Evolutionary conservation across 2,329 filamentous ascomycete genomes (phyloP).

Genomic region (Fusarium udum): DNA sequence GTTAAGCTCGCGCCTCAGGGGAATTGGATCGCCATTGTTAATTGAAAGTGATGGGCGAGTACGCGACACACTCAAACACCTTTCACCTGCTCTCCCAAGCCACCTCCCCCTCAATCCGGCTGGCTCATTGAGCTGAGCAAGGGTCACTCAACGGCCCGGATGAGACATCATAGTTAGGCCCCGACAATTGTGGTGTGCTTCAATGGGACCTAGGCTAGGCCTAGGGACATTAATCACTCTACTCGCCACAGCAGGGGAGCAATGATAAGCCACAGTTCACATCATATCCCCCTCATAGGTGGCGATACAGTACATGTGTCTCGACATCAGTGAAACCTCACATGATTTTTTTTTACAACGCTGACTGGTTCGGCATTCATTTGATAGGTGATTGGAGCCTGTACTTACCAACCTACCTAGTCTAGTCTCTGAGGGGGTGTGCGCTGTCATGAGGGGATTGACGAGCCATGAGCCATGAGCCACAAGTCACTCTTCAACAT

Average conservation of each 20-base stretch:
- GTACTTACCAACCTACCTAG: background rate
- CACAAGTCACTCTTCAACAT: constrained; percentile 41
- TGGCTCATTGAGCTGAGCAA: constrained; percentile 38
- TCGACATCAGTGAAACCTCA: background rate
- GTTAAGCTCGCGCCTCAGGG: constrained; percentile 35
- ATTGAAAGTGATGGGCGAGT: constrained; percentile 22
- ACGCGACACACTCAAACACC: constrained; percentile 4
- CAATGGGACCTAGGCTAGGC: background rate
- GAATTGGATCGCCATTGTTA: background rate
- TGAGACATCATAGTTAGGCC: constrained; percentile 15
- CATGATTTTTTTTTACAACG: background rate
- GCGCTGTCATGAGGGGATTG: constrained; percentile 36
- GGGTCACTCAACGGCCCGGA: constrained; percentile 38
- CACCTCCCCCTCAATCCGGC: constrained; percentile 18
- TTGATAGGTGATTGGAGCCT: background rate
- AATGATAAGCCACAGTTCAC: constrained; percentile 36
- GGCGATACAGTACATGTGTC: constrained; percentile 16
- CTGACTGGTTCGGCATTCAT: constrained; percentile 30
- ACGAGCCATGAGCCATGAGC: constrained; percentile 39
- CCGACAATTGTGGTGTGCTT: constrained; percentile 28
- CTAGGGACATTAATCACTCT: background rate
- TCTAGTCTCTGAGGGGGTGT: constrained; percentile 22
- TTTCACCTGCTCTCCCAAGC: background rate
- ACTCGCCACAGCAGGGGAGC: constrained; percentile 22
- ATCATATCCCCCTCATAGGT: constrained; percentile 7